phyloP scores from a whole-genome alignment of 768 basidiomycete species.

The Dacryopinax primogenitus region DNA sequence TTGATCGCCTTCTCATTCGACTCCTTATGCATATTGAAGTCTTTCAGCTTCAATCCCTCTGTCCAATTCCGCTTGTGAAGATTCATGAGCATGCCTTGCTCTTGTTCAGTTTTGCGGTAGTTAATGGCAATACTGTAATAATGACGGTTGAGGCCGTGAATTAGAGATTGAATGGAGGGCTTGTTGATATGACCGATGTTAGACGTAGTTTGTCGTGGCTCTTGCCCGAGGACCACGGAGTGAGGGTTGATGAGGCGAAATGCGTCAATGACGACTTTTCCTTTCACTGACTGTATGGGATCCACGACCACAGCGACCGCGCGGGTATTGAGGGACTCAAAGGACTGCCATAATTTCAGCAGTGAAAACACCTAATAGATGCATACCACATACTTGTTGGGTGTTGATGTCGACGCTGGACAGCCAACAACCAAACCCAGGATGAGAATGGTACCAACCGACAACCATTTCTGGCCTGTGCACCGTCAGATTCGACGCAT shows the following conservation, averaged over 20 bases:
- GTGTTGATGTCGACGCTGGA: slow-evolving; percentile 99
- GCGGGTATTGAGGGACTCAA: slow-evolving; percentile 83
- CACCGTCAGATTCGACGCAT: slow-evolving; percentile 13
- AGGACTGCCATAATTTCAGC: slow-evolving; percentile 49
- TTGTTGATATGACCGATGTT: slow-evolving; percentile 99
- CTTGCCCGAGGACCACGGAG: slow-evolving; percentile 77
- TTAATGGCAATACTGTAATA: slow-evolving; percentile 97
- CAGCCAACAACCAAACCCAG: slow-evolving; percentile 98
- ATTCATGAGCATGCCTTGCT: slow-evolving; percentile 98
- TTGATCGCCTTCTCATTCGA: slow-evolving; percentile 88
- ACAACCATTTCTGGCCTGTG: slow-evolving; percentile 90
- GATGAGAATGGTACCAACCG: slow-evolving; percentile 99
- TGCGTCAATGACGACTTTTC: slow-evolving; percentile 97
- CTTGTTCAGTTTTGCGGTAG: slow-evolving; percentile 95
- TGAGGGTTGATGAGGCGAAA: slow-evolving; percentile 94
- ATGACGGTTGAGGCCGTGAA: slow-evolving; percentile 93
- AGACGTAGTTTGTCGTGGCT: slow-evolving; percentile 92
- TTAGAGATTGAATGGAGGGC: slow-evolving; percentile 96
- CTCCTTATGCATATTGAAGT: slow-evolving; percentile 80
- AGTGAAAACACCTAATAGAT: slow-evolving; percentile 16
- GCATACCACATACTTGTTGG: slow-evolving; percentile 56
- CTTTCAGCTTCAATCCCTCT: slow-evolving; percentile 80
- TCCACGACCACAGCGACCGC: slow-evolving; percentile 97
- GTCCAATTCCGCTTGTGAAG: slow-evolving; percentile 99
- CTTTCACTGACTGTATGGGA: slow-evolving; percentile 97